Base-by-base conservation (phyloP, 169 alveolate species). In the Eimeria necatrix region DNA sequence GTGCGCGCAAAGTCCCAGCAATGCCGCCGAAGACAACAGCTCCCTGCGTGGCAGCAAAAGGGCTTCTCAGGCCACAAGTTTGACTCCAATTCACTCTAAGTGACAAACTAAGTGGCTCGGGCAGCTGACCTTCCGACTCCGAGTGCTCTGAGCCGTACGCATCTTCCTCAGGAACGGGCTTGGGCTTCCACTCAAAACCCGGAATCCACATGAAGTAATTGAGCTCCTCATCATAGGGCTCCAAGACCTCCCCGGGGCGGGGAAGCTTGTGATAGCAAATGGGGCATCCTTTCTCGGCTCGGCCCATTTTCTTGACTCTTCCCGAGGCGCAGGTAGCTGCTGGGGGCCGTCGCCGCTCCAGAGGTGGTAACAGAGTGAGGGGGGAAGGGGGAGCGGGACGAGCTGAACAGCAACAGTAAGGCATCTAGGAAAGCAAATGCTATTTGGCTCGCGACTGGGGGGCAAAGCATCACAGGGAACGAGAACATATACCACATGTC, bases 191-290 rank as follows among this genome's bases (percentile, higher is more conserved):
- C 83, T 96, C 97, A 91, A 96, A 96, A 20, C 97, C 97, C 12
- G 97, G 97, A 46, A 96, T 96, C 97, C 97, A 96, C 97, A 95
- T 96, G 81, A 95, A 95, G 91, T 96, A 96, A 64, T 78, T 96
- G 76, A 96, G 85, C 88, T 95, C 97, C 22, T 74, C 93, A 94
- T 96, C 97, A 88, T 93, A 93, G 70, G 97, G 97, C 53, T 94
- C 97, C 87, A 96, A 53, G 12, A 96, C 96, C n/a, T 95, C 91
- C 74, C 92, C 96, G 18, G 97, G 96, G 59, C 84, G 93, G 20
- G 97, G 97, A 26, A 96, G 94, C 86, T 94, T 91, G 68, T 89
- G 94, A 74, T 96, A 96, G 95, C 97, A 96, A 16, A 89, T 88
- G 24, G 96, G 96, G 96, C 97, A 96, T 48, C 95, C 89, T 86